Evolutionary conservation across 768 basidiomycete species (phyloP), one percentile per base, ranked within the genome.

Genomic region (Xerocomus brunneocitrinus): DNA sequence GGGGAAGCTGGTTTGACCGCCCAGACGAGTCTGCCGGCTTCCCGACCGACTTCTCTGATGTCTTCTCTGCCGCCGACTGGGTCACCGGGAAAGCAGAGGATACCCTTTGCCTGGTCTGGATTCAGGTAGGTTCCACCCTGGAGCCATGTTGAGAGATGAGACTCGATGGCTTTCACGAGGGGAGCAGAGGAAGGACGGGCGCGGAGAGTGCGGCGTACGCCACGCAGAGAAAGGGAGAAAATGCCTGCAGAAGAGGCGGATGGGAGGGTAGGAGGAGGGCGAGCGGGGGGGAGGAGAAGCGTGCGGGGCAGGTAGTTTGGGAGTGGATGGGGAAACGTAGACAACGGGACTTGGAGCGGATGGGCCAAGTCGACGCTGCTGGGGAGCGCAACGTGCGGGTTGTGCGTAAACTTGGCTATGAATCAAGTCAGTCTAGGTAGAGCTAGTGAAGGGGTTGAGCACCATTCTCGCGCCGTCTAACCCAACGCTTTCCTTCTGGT

Each of bases 381-480:
- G 2, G 90, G 87, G n/a, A 68, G 65, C 0, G 84, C 75, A 55
- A 91, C 76, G 64, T 91, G 85, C 1, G 82, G 82, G 62, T 92
- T 91, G 13, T 81, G 83, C 22, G 75, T 72, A 64, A 91, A 91
- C 25, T 72, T 79, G 51, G 86, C 90, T 92, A 62, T 12, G 3
- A 36, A 41, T 3, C 2, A 31, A 36, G 56, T 59, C 49, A 54
- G 39, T 48, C 39, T 9, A 49, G 24, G 40, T 1, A 41, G 51
- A 28, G 6, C n/a, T 14, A 27, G 34, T n/a, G 39, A 10, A 32
- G 36, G 50, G 46, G 24, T 39, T 28, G 24, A 77, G 48, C 44
- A 89, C 89, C 83, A 50, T 91, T 91, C 59, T 90, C 88, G 61
- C 82, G 87, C 19, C 90, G 79, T 58, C 87, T 72, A 5, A 82